Evolutionary conservation across 208 protist genomes (phyloP), one percentile per base, ranked within the genome.

Genomic region (Novymonas esmeraldas): DNA sequence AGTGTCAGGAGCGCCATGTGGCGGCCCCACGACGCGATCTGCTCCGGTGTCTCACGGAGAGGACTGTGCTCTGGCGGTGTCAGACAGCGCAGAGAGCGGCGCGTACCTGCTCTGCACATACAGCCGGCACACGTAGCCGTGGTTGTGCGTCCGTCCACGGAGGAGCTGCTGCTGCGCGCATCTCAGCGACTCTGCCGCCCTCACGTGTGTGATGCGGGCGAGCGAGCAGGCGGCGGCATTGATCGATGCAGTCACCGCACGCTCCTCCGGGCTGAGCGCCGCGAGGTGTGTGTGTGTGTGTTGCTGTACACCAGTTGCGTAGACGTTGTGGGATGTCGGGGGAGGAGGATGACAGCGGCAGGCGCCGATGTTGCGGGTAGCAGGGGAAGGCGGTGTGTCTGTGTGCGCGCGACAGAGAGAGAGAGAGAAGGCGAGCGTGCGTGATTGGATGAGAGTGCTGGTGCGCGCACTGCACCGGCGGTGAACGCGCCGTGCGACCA

Each of bases 71-170:
- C 60, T 29, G 58, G 29, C 29, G 81, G 70, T 24, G 22, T 63
- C 11, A 90, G 70, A 50, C 82, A 87, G 7, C 36, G 33, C 38
- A 83, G 69, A 89, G 50, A 89, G 80, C 9, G 84, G 70, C 2
- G 80, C 79, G 48, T 84, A 78, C 7, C 63, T 62, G 62, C 80
- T 84, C 46, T 67, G 28, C 31, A 70, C 52, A n/a, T 74, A 62
- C 31, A 70, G 44, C 31, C 46, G 64, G 16, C 28, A 22, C 44
- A 34, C 24, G 64, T 70, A 70, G 24, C 26, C 46, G 34, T 24
- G 41, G 55, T 63, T 70, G 55, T 70, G 64, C 42, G 64, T 64
- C 64, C 56, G 33, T 7, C 44, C 6, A 26, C 56, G 39, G 46
- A 70, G 48, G 26, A 45, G 6, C 24, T 26, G 46, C 0, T 36